These are phyloP conservation scores for Eudorina sp. DNA, from an alignment of 139 green algal species.

Conservation along the genomic window DNA sequence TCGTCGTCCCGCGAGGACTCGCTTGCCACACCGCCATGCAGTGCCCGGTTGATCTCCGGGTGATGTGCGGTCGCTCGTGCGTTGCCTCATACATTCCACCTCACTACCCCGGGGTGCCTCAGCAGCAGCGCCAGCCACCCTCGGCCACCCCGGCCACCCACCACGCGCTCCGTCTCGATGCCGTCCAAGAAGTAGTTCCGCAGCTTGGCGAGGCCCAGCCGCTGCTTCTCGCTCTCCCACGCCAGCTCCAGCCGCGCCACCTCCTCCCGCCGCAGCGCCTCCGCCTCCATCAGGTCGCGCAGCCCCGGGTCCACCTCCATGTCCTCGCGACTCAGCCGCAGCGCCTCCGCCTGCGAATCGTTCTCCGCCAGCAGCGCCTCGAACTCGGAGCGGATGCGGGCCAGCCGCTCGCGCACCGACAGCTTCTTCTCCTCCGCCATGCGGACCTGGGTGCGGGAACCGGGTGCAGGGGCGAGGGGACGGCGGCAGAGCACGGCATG, in stretches of 20 bases:
- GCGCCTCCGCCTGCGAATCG: conserved; percentile 55
- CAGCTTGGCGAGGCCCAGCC: conserved; percentile 74
- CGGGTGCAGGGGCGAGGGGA: too few species aligned
- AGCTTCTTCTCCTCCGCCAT: conserved; percentile 74
- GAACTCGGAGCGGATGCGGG: conserved; percentile 67
- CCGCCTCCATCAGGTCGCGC: conserved; percentile 53
- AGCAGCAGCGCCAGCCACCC: background rate
- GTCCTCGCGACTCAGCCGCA: conserved; percentile 56
- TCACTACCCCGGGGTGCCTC: too few species aligned
- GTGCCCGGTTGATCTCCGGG: too few species aligned
- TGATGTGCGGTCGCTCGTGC: too few species aligned
- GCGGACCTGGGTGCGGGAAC: background rate
- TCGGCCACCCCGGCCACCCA: too few species aligned
- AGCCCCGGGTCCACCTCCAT: conserved; percentile 76
- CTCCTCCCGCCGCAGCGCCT: conserved; percentile 54
- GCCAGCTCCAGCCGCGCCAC: conserved; percentile 69
- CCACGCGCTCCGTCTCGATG: conserved; percentile 58
- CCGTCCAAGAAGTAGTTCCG: conserved; percentile 73
- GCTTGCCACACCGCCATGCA: too few species aligned
- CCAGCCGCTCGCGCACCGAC: conserved; percentile 64
- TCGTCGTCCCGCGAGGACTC: too few species aligned
- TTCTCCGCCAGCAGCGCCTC: conserved; percentile 74
- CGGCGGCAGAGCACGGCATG: too few species aligned
- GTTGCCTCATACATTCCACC: too few species aligned
- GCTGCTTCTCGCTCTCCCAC: conserved; percentile 78